phyloP scores from a whole-genome alignment of 129 eudicot genomes.

The Ambrosia trifida region DNA sequence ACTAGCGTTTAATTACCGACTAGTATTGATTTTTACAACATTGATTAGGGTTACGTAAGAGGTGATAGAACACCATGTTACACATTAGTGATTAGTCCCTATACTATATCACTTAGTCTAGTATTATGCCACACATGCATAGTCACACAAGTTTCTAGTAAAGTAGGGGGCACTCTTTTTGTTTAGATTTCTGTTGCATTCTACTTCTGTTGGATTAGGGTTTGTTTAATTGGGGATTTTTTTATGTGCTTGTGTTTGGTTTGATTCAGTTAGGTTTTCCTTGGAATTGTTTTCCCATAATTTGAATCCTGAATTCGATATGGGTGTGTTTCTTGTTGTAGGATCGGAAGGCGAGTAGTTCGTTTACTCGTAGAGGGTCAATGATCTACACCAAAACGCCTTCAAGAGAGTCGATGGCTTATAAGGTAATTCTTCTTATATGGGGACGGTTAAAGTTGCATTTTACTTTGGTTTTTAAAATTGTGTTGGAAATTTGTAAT shows the following conservation, averaged over 20 bases:
- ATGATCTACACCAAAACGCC: constrained; percentile 91
- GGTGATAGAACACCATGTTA: too few relatives aligned
- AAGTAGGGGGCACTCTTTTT: too few relatives aligned
- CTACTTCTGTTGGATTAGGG: too few relatives aligned
- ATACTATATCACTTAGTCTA: too few relatives aligned
- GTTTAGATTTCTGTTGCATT: too few relatives aligned
- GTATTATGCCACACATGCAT: too few relatives aligned
- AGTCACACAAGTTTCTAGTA: too few relatives aligned
- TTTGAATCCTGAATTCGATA: not conserved
- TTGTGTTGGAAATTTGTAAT: constrained; percentile 11
- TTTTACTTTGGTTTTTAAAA: constrained; percentile 1
- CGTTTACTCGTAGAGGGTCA: constrained; percentile 86
- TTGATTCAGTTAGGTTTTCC: not conserved
- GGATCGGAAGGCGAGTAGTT: constrained; percentile 74
- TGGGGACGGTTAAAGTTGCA: constrained; percentile 7
- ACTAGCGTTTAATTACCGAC: too few relatives aligned
- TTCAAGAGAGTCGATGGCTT: constrained; percentile 62
- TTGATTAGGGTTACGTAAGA: too few relatives aligned
- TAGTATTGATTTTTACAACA: too few relatives aligned
- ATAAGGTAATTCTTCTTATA: constrained; percentile 53
- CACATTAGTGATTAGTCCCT: too few relatives aligned
- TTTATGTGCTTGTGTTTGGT: not conserved
- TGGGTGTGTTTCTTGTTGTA: constrained; percentile 32
- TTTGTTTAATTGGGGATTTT: too few relatives aligned
- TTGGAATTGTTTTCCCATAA: not conserved